phyloP scores from a whole-genome alignment of 306 rosid species.

The Dalbergia cochinchinensis region DNA sequence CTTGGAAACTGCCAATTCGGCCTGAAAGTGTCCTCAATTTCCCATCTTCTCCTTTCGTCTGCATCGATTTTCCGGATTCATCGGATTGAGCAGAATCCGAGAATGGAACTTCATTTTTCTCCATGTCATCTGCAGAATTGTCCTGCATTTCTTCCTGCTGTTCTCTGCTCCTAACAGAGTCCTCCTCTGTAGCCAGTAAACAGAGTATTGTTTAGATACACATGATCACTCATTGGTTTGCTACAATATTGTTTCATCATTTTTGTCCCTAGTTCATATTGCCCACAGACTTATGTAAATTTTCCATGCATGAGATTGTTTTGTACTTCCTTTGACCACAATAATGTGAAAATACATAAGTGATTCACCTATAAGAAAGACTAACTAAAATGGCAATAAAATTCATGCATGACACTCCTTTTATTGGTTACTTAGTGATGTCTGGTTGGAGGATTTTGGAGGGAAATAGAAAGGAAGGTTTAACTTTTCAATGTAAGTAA shows the following conservation, averaged over 20 bases:
- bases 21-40: slow-evolving; percentile 70
- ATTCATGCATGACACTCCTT: not conserved
- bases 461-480: too few relatives aligned
- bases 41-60: slow-evolving; percentile 62
- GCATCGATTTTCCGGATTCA: slow-evolving; percentile 56
- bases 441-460: not conserved
- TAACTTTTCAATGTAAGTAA: too few relatives aligned
- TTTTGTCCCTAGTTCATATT: not conserved
- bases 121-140: slow-evolving; percentile 58
- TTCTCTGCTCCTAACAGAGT: slow-evolving; percentile 71
- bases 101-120: slow-evolving; percentile 61
- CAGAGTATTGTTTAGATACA: slow-evolving; percentile 11
- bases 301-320: not conserved
- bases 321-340: not conserved
- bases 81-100: slow-evolving; percentile 57
- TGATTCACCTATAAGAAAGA: slow-evolving; percentile 15
- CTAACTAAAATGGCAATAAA: not conserved
- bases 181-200: slow-evolving; percentile 72
- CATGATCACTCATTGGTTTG: not conserved
- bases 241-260: not conserved
- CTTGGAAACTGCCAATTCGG: slow-evolving; percentile 69
- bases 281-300: not conserved
- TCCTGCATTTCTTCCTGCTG: slow-evolving; percentile 71
- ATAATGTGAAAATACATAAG: slow-evolving; percentile 17
- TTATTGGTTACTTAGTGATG: not conserved